Conservation (phyloP, 345 rosid genomes). For the Citrus inodora region DNA sequence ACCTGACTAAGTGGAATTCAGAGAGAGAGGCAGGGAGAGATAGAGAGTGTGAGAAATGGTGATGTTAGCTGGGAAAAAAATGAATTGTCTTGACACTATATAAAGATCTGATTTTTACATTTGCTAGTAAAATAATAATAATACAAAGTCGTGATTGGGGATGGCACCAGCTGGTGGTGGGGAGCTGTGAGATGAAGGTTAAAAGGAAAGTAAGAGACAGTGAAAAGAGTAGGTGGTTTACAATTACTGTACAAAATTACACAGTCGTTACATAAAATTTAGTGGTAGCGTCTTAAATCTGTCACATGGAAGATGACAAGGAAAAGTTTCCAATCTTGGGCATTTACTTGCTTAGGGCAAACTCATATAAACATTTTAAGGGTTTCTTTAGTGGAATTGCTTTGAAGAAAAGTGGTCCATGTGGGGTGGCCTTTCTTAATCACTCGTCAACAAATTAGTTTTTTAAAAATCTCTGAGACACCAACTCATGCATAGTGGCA, state of each 20-base stretch:
- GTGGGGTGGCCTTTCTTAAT: conserved; percentile 47
- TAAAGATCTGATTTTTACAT: conserved; percentile 18
- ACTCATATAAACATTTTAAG: too few relatives aligned
- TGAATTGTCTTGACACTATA: conserved; percentile 22
- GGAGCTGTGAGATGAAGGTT: not conserved
- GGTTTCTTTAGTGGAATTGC: conserved; percentile 10
- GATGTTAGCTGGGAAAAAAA: conserved; percentile 8
- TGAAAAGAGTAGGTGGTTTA: not conserved
- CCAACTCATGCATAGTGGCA: conserved; percentile 19
- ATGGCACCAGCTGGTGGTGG: conserved; percentile 26
- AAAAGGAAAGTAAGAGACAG: not conserved
- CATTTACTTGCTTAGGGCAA: not conserved
- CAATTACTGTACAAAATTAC: not conserved
- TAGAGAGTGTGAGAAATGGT: not conserved
- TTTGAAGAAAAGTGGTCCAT: conserved; percentile 16
- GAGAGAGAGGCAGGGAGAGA: conserved; percentile 19
- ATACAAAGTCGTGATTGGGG: not conserved
- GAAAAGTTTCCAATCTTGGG: conserved; percentile 6
- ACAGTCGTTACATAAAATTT: too few relatives aligned
- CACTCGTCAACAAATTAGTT: conserved; percentile 25
- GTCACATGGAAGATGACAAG: not conserved
- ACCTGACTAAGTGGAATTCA: conserved; percentile 40
- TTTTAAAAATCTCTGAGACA: not conserved
- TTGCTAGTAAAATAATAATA: not conserved
- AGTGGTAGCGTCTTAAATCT: not conserved